Evolutionary conservation across 2,329 filamentous ascomycete species (phyloP).

Genomic region (Botrytis hyacinthi): DNA sequence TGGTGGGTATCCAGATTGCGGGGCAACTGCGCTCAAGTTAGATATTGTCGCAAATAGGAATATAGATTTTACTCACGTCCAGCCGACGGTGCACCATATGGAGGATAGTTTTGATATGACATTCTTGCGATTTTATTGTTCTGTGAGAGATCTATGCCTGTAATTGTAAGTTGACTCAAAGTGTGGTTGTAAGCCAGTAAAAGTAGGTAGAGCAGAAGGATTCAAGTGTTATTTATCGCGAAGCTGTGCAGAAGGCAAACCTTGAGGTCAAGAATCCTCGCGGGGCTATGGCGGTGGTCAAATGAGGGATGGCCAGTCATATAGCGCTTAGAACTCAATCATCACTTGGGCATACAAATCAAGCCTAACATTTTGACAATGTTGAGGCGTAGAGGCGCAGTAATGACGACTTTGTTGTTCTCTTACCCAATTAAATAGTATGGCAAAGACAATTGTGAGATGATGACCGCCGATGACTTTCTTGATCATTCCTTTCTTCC

Average conservation of each 20-base stretch:
- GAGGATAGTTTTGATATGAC: constrained; percentile 20
- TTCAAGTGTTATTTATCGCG: not conserved
- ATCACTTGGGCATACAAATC: not conserved
- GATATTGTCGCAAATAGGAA: constrained; percentile 22
- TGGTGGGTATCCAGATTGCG: constrained; percentile 19
- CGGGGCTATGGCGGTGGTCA: constrained; percentile 1
- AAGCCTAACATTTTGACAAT: not conserved
- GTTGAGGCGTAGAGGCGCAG: constrained; percentile 10
- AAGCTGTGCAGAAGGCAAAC: constrained; percentile 8
- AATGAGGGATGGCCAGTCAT: constrained; percentile 7
- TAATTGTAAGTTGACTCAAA: not conserved
- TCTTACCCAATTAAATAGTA: not conserved
- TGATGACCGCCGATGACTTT: not conserved
- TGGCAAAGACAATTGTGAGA: not conserved
- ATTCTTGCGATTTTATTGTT: not conserved
- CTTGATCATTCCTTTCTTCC: not conserved
- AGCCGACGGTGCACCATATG: constrained; percentile 26
- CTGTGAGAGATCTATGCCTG: not conserved
- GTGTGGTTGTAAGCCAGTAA: not conserved
- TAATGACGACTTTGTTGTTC: not conserved
- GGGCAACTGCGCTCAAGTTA: constrained; percentile 22
- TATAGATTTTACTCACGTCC: constrained; percentile 23
- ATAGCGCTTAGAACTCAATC: not conserved
- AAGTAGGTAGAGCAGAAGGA: constrained; percentile 5
- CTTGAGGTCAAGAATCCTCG: not conserved